A percentile compares a stretch with the other conserved stretches of the same genome.
Conservation (phyloP, 441 rosid genomes). For the Biscutella laevigata region DNA sequence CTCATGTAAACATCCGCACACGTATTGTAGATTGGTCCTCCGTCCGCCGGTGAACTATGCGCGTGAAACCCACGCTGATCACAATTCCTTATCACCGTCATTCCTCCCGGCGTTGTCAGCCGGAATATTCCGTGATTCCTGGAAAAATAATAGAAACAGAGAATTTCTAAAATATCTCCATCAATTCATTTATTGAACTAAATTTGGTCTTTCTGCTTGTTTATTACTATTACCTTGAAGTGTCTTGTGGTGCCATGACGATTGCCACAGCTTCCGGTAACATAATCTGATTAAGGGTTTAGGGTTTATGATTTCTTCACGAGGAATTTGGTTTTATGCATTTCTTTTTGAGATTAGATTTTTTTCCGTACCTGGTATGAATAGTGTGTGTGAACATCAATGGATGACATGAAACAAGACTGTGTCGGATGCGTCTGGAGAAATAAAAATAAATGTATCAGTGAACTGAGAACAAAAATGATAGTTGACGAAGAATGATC, state of each 20-base stretch:
- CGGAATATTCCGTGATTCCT: constrained; percentile 88
- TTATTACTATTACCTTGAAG: constrained; percentile 52
- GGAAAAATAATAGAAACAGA: neutral
- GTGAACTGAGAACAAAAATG: neutral
- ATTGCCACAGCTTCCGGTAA: constrained; percentile 91
- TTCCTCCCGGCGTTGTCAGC: constrained; percentile 89
- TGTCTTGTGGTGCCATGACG: constrained; percentile 94
- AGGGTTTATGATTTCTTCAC: neutral
- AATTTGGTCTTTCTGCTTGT: neutral
- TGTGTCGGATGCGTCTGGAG: constrained; percentile 96
- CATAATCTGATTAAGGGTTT: constrained; percentile 52
- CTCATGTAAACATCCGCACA: constrained; percentile 88
- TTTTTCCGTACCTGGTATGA: constrained; percentile 67
- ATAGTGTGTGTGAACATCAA: constrained; percentile 94
- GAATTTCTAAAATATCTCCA: neutral
- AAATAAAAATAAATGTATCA: no score
- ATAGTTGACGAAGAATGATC: neutral
- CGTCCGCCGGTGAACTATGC: constrained; percentile 65
- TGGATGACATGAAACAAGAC: constrained; percentile 97
- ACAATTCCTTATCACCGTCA: constrained; percentile 82
- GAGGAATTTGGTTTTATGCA: neutral
- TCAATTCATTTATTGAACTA: neutral
- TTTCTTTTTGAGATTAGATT: neutral
- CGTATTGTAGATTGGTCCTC: constrained; percentile 73
- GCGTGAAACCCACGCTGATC: constrained; percentile 85